phyloP scores from a whole-genome alignment of 176 grass and related monocot species.

The Aegilops speltoides region DNA sequence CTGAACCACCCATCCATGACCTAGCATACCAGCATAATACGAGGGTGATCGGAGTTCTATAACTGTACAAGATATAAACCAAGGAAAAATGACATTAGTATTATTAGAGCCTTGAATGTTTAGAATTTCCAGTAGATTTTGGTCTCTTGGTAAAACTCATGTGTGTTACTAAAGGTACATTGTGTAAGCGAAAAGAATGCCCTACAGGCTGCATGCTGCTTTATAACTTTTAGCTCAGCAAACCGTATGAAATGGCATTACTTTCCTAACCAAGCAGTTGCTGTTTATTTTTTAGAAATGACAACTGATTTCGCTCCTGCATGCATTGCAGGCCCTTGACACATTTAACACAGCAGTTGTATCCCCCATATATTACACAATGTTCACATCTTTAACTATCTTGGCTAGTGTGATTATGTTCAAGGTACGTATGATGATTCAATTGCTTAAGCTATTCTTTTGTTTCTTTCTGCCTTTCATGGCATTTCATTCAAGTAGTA shows the following conservation, averaged over 20 bases:
- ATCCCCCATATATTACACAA: constrained; percentile 77
- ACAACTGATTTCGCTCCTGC: neutral
- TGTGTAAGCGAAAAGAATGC: neutral
- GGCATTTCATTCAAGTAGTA: neutral
- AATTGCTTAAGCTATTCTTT: neutral
- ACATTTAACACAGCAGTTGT: constrained; percentile 80
- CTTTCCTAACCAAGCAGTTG: neutral
- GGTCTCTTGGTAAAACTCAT: neutral
- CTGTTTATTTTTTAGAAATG: neutral
- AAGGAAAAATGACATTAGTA: no score
- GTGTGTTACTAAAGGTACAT: neutral
- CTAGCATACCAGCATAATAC: no score
- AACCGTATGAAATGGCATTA: neutral
- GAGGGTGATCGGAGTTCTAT: no score
- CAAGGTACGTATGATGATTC: constrained; percentile 46
- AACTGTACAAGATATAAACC: no score
- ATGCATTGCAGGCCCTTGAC: constrained; percentile 54
- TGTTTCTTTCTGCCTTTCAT: neutral
- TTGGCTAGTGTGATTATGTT: constrained; percentile 91
- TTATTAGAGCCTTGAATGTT: neutral
- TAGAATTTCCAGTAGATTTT: neutral
- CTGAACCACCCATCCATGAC: no score
- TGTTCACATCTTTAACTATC: constrained; percentile 79
- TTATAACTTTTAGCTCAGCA: neutral
- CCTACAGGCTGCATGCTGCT: neutral